phyloP scores from a whole-genome alignment of 805 yeast species.

The Teunomyces aglyptinius region DNA sequence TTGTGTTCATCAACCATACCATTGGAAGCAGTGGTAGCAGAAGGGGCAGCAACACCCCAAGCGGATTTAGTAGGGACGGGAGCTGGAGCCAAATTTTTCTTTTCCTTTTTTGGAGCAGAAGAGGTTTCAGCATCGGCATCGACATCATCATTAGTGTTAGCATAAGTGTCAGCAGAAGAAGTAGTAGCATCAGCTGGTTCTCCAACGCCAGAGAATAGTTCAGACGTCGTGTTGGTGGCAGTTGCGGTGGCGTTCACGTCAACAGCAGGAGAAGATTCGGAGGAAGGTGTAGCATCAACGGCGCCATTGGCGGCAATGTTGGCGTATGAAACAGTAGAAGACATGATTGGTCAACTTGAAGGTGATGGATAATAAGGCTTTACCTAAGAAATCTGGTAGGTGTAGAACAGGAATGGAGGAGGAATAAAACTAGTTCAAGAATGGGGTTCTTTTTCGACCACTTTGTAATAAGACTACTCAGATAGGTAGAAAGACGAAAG shows the following conservation, averaged over 20 bases:
- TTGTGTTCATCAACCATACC: slow-evolving; percentile 38
- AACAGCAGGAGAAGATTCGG: slow-evolving; percentile 3
- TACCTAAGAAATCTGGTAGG: neutral
- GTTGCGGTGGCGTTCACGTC: slow-evolving; percentile 7
- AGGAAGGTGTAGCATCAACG: slow-evolving; percentile 9
- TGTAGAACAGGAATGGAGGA: neutral
- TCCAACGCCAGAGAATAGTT: slow-evolving; percentile 3
- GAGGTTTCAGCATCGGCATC: slow-evolving; percentile 8
- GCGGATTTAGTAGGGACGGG: slow-evolving; percentile 45
- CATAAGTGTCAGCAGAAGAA: slow-evolving; percentile 5
- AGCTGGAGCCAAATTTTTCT: slow-evolving; percentile 43
- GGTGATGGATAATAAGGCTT: neutral
- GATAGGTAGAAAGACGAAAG: neutral
- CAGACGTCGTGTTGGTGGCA: slow-evolving; percentile 8
- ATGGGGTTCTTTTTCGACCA: neutral
- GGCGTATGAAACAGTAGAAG: slow-evolving; percentile 38
- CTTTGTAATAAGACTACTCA: neutral
- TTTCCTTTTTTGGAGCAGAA: slow-evolving; percentile 19
- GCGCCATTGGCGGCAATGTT: slow-evolving; percentile 41
- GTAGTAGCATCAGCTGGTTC: slow-evolving; percentile 8
- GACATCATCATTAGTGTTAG: slow-evolving; percentile 10
- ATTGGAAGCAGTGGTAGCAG: slow-evolving; percentile 9
- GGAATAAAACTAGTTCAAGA: neutral
- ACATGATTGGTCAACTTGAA: slow-evolving; percentile 12
- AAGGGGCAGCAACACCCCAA: slow-evolving; percentile 33